These are phyloP conservation scores for Leptographium radiaticola DNA, from an alignment of 2,329 filamentous ascomycete species.

Conservation along the genomic window DNA sequence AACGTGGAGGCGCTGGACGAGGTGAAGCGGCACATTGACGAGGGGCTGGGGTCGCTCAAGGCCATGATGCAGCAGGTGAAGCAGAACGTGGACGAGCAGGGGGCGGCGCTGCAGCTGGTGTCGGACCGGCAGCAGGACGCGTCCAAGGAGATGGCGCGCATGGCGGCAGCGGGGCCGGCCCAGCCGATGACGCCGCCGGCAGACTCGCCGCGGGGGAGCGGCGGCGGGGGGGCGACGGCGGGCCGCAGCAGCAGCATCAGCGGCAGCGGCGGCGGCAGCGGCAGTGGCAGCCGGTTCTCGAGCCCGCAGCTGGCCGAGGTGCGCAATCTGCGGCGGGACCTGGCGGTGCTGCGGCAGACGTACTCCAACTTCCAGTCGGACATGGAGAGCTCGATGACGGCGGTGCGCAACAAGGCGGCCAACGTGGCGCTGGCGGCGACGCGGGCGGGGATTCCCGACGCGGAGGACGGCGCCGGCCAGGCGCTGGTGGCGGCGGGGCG, in stretches of 20 bases:
- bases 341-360: conserved; percentile 84
- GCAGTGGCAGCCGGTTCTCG: conserved; percentile 8
- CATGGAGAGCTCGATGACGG: conserved; percentile 75
- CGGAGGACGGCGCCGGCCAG: conserved; percentile 68
- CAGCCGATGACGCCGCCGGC: conserved; percentile 22
- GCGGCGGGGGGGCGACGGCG: conserved; percentile 16
- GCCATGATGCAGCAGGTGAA: conserved; percentile 77
- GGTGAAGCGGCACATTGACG: conserved; percentile 91
- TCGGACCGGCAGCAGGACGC: conserved; percentile 85
- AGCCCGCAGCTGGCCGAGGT: conserved; percentile 62
- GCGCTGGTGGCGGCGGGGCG: conserved; percentile 77
- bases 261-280: conserved; percentile 24
- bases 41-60: conserved; percentile 69
- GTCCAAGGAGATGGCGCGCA: conserved; percentile 66
- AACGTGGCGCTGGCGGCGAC: conserved; percentile 65
- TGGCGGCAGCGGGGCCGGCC: conserved; percentile 26
- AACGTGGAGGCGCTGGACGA: conserved; percentile 91
- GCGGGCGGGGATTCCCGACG: conserved; percentile 55
- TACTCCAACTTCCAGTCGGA: conserved; percentile 86
- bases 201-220: conserved; percentile 35
- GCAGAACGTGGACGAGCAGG: conserved; percentile 72
- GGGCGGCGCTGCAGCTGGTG: conserved; percentile 68
- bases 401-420: conserved; percentile 67
- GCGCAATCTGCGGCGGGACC: conserved; percentile 70
- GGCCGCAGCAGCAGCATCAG: conserved; percentile 24